These are phyloP conservation scores for Cicer pinnatifidum DNA, from an alignment of 306 rosid species.

Conservation along the genomic window DNA sequence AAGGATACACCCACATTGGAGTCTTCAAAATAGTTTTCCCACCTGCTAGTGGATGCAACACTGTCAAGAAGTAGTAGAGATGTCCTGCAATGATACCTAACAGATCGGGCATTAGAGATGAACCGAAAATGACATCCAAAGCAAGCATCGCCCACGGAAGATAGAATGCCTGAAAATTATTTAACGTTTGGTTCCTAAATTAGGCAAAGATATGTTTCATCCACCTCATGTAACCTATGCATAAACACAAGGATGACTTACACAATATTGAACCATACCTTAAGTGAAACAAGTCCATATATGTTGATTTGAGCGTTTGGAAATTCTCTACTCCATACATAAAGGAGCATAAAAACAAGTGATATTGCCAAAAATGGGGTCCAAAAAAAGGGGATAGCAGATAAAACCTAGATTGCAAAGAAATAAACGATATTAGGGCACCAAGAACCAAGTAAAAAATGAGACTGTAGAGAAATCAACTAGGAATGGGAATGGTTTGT, in stretches of 20 bases:
- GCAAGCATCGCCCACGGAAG: constrained; percentile 98
- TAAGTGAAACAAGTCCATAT: constrained; percentile 88
- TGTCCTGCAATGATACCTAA: constrained; percentile 96
- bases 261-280: constrained; percentile 56
- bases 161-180: constrained; percentile 83
- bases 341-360: constrained; percentile 92
- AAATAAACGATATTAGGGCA: constrained; percentile 30
- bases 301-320: constrained; percentile 84
- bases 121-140: constrained; percentile 90
- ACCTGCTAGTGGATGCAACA: constrained; percentile 90
- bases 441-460: constrained; percentile 18
- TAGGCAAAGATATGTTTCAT: constrained; percentile 29
- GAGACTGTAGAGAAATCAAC: constrained; percentile 23
- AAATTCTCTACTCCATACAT: constrained; percentile 97
- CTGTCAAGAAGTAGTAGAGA: constrained; percentile 91
- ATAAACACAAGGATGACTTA: constrained; percentile 19
- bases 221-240: constrained; percentile 28
- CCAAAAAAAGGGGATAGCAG: constrained; percentile 69
- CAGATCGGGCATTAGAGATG: constrained; percentile 66
- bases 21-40: constrained; percentile 79
- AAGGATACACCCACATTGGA: constrained; percentile 98
- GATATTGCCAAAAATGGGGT: constrained; percentile 74
- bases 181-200: constrained; percentile 28
- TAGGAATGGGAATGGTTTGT: constrained; percentile 17
- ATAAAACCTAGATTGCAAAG: constrained; percentile 57